phyloP scores from a whole-genome alignment of 257 asterid genomes.

The Solanum bulbocastanum region DNA sequence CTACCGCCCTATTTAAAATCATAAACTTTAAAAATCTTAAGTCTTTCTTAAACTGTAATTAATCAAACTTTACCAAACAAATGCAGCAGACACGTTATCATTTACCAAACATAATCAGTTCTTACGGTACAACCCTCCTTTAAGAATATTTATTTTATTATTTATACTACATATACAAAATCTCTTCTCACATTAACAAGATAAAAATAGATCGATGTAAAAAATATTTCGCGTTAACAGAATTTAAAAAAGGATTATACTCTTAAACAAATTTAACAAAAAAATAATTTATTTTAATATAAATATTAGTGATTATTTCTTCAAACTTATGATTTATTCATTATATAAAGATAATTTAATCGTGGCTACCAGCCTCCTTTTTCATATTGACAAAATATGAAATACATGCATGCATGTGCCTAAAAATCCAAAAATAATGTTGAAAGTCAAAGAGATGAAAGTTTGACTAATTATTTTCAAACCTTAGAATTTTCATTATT shows the following conservation, averaged over 20 bases:
- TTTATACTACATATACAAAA: not conserved
- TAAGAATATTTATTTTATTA: not conserved
- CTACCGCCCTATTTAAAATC: no score
- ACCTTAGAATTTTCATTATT: not conserved
- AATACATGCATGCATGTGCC: not conserved
- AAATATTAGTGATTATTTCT: no score
- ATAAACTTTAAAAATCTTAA: not conserved
- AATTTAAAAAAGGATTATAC: no score
- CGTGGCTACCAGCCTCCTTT: not conserved
- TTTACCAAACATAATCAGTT: not conserved
- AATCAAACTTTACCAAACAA: not conserved
- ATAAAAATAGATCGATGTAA: no score
- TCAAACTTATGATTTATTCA: not conserved
- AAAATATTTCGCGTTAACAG: no score
- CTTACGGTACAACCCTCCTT: not conserved
- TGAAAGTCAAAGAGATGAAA: not conserved
- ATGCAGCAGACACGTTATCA: not conserved
- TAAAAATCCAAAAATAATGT: not conserved
- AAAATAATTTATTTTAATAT: no score
- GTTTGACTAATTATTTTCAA: not conserved
- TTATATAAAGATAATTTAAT: not conserved
- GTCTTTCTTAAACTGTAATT: not conserved
- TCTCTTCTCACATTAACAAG: not conserved
- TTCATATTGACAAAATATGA: not conserved
- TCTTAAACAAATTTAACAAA: no score